A percentile compares a stretch with the other conserved stretches of the same genome.
These are phyloP conservation scores for Leccinum pachyderme DNA, from an alignment of 1,284 basidiomycete genomes.

Conservation along the genomic window DNA sequence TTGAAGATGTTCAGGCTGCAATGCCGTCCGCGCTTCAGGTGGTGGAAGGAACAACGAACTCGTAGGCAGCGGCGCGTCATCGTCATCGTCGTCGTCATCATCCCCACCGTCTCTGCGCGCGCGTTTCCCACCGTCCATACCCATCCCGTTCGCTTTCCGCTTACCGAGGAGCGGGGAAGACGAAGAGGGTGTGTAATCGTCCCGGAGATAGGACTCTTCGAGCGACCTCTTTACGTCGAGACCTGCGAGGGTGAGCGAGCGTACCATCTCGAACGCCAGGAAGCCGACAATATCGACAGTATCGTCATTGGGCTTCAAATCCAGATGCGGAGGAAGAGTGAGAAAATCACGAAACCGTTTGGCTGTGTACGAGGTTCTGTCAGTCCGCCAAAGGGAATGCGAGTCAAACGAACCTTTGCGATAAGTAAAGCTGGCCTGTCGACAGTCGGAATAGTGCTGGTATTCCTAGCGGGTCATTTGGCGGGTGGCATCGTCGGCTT, in stretches of 20 bases:
- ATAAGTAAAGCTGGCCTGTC: constrained; percentile 96
- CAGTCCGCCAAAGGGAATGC: background rate
- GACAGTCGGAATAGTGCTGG: constrained; percentile 95
- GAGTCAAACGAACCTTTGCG: constrained; percentile 66
- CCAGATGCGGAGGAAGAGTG: constrained; percentile 85
- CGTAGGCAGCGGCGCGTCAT: constrained; percentile 58
- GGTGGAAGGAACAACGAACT: constrained; percentile 78
- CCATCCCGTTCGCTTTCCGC: constrained; percentile 49
- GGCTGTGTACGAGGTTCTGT: constrained; percentile 42
- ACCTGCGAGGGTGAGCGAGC: constrained; percentile 85
- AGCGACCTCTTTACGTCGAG: constrained; percentile 78
- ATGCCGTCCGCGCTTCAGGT: constrained; percentile 72
- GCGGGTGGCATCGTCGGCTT: constrained; percentile 93
- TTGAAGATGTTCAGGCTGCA: constrained; percentile 82
- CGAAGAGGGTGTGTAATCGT: constrained; percentile 48
- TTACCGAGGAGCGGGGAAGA: constrained; percentile 65
- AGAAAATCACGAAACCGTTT: constrained; percentile 97
- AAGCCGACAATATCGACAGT: constrained; percentile 97
- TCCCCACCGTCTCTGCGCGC: constrained; percentile 48
- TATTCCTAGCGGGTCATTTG: constrained; percentile 98
- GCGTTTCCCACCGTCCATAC: constrained; percentile 55
- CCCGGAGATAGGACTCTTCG: constrained; percentile 40
- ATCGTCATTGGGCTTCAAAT: constrained; percentile 92
- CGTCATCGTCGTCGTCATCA: constrained; percentile 55
- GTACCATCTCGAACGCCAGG: constrained; percentile 95